phyloP scores from a whole-genome alignment of 345 rosid genomes.

The Rhodomyrtus tomentosa region DNA sequence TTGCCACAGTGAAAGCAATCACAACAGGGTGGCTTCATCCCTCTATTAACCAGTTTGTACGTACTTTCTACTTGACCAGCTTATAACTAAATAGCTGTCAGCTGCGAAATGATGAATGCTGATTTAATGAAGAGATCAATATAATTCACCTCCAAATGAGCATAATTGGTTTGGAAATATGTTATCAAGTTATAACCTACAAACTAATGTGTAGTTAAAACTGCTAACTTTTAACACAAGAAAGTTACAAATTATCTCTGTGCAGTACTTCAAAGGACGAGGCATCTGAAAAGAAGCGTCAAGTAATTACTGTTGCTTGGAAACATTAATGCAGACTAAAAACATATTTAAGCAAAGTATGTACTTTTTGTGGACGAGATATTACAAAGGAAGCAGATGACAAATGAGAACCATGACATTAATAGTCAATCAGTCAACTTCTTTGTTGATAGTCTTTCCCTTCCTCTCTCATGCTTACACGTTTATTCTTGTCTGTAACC shows the following conservation, averaged over 20 bases:
- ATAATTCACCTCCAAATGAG: neutral
- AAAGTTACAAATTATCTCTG: neutral
- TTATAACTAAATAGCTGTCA: neutral
- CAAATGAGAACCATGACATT: neutral
- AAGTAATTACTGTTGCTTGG: neutral
- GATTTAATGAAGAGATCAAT: neutral
- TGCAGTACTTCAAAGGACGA: neutral
- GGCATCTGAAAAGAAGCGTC: neutral
- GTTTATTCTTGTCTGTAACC: neutral
- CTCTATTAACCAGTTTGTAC: slow-evolving; percentile 82
- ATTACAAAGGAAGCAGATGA: neutral
- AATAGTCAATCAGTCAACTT: neutral
- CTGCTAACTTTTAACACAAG: neutral
- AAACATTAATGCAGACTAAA: neutral
- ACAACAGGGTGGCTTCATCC: slow-evolving; percentile 98
- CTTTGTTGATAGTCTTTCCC: neutral
- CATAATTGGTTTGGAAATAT: neutral
- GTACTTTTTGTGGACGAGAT: neutral
- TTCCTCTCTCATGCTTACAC: neutral
- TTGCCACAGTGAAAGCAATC: slow-evolving; percentile 81
- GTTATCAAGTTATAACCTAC: neutral
- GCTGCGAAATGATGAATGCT: neutral
- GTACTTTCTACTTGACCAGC: slow-evolving; percentile 7
- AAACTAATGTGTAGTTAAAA: neutral
- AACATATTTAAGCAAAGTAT: neutral